Conservation (phyloP, 768 basidiomycete species). For the Inosperma sp. region DNA sequence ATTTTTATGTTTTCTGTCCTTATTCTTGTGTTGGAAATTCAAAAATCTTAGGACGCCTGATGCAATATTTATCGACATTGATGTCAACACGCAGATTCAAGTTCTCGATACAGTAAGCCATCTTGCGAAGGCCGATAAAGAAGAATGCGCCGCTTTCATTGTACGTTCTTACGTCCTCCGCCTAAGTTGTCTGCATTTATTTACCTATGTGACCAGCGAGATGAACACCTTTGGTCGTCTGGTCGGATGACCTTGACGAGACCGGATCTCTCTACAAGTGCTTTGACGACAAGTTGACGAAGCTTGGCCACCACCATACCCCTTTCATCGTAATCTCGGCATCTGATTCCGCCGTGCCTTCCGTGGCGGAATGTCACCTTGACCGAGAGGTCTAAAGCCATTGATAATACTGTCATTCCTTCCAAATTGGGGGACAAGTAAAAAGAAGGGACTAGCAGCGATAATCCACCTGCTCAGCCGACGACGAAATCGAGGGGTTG, state of each 20-base stretch:
- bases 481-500: conserved; percentile 34
- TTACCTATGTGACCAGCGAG: conserved; percentile 41
- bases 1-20: background rate
- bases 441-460: conserved; percentile 11
- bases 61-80: conserved; percentile 61
- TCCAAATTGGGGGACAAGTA: conserved; percentile 31
- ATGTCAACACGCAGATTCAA: conserved; percentile 81
- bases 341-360: conserved; percentile 39
- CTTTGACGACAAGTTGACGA: conserved; percentile 66
- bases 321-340: conserved; percentile 38
- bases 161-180: conserved; percentile 36
- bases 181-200: background rate
- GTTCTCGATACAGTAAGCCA: conserved; percentile 66
- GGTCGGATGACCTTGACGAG: conserved; percentile 78
- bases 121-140: conserved; percentile 78
- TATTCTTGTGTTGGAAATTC: conserved; percentile 9
- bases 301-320: conserved; percentile 37
- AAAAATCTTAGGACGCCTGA: conserved; percentile 65
- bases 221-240: conserved; percentile 81
- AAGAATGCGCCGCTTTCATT: conserved; percentile 86
- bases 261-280: conserved; percentile 69
- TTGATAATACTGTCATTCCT: conserved; percentile 30
- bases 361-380: conserved; percentile 50
- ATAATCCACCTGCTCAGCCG: conserved; percentile 14
- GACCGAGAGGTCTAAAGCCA: conserved; percentile 43